phyloP scores from a whole-genome alignment of 2,329 filamentous ascomycete genomes.

The Volutella citrinella region DNA sequence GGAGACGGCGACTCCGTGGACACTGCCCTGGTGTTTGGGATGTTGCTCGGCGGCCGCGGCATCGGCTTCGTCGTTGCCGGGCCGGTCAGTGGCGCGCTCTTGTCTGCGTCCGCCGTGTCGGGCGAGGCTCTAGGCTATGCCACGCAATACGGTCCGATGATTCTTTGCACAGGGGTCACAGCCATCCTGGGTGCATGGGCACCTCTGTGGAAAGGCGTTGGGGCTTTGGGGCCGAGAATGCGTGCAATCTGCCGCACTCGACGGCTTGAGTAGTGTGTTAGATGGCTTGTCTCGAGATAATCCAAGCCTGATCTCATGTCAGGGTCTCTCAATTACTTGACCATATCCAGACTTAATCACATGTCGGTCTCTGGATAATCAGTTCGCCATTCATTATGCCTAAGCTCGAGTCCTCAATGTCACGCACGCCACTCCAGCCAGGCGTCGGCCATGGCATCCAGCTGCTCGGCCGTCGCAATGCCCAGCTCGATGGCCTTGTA shows the following conservation, averaged over 20 bases:
- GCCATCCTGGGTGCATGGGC: conserved; percentile 30
- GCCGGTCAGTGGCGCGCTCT: conserved; percentile 26
- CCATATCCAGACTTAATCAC: too few species aligned
- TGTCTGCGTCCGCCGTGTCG: conserved; percentile 21
- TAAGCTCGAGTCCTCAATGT: background rate
- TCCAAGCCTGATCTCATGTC: too few species aligned
- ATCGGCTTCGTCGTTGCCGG: conserved; percentile 27
- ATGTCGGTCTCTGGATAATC: too few species aligned
- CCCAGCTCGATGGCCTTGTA: conserved; percentile 23
- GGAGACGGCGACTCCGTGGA: conserved; percentile 21
- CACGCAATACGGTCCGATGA: conserved; percentile 31
- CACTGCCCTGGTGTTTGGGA: conserved; percentile 27
- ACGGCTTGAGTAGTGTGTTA: too few species aligned
- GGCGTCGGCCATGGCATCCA: conserved; percentile 25
- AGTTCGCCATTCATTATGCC: too few species aligned
- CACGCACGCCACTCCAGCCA: conserved; percentile 24
- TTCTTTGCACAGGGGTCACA: conserved; percentile 29
- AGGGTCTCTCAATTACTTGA: too few species aligned
- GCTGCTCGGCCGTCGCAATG: conserved; percentile 19
- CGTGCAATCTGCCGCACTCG: conserved; percentile 6
- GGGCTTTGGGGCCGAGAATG: conserved; percentile 5
- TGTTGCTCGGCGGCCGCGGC: conserved; percentile 28
- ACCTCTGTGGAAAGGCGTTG: conserved; percentile 39
- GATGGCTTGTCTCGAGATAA: too few species aligned
- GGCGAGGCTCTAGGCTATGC: conserved; percentile 28